phyloP scores from a whole-genome alignment of 176 grass and related monocot genomes.

The Saccharum spontaneum region DNA sequence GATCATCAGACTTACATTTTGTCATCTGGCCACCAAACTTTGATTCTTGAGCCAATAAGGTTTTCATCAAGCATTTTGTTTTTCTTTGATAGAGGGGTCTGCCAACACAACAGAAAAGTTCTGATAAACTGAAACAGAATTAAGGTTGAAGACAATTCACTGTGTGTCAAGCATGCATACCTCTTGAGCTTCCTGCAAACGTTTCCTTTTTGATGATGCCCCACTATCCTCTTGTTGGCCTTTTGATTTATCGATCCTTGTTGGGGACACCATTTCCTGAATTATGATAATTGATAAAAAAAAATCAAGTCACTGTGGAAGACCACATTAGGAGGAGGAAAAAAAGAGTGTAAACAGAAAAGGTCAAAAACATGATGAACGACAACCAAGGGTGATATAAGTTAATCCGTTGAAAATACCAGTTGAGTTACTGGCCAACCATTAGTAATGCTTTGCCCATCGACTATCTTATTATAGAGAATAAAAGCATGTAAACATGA shows the following conservation, averaged over 20 bases:
- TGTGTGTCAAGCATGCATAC: slow-evolving; percentile 31
- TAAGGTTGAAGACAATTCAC: slow-evolving; percentile 7
- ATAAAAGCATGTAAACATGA: slow-evolving; percentile 8
- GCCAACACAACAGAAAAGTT: slow-evolving; percentile 3
- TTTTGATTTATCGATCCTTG: slow-evolving; percentile 46
- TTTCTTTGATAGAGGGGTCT: slow-evolving; percentile 52
- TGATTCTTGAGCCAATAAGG: slow-evolving; percentile 68
- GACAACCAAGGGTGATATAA: not conserved
- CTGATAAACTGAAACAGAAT: slow-evolving; percentile 19
- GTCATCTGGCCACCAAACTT: slow-evolving; percentile 95
- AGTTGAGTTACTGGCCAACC: too few relatives aligned
- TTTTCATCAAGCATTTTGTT: slow-evolving; percentile 43
- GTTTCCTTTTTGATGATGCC: slow-evolving; percentile 63
- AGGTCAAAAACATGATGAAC: slow-evolving; percentile 4
- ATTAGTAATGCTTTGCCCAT: not conserved
- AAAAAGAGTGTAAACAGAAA: not conserved
- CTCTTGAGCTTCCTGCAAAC: slow-evolving; percentile 45
- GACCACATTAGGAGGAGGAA: slow-evolving; percentile 6
- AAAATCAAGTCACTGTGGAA: not conserved
- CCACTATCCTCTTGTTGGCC: slow-evolving; percentile 37
- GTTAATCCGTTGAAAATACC: too few relatives aligned
- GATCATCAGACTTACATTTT: slow-evolving; percentile 52
- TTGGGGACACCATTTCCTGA: slow-evolving; percentile 47
- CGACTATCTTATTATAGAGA: not conserved
- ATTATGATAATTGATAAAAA: slow-evolving; percentile 19